Evolutionary conservation across 1,139 yeast species (phyloP).

Genomic region (Hansenula lynferdii): DNA sequence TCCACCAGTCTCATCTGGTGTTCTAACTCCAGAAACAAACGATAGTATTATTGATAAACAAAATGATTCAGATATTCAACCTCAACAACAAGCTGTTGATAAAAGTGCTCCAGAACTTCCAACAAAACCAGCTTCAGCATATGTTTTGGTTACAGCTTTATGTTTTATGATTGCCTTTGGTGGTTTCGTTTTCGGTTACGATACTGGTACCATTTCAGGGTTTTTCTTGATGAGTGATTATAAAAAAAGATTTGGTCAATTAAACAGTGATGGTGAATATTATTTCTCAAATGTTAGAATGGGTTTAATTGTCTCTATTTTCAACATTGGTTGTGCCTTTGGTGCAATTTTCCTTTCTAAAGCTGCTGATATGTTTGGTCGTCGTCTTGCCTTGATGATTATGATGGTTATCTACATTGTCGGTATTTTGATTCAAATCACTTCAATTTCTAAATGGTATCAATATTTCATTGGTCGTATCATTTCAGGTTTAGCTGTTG

Average conservation of each 20-base stretch:
- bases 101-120: slow-evolving; percentile 19
- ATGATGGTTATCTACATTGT: slow-evolving; percentile 54
- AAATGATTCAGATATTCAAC: slow-evolving; percentile 12
- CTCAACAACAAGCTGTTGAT: not conserved
- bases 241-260: slow-evolving; percentile 43
- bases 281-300: slow-evolving; percentile 50
- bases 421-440: slow-evolving; percentile 62
- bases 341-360: slow-evolving; percentile 59
- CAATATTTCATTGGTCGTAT: slow-evolving; percentile 61
- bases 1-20: slow-evolving; percentile 13
- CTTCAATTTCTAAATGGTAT: slow-evolving; percentile 47
- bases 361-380: slow-evolving; percentile 55
- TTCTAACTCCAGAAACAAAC: slow-evolving; percentile 17
- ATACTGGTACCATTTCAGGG: slow-evolving; percentile 78
- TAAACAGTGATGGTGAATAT: slow-evolving; percentile 26
- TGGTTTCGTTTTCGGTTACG: slow-evolving; percentile 72
- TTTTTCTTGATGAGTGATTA: slow-evolving; percentile 69
- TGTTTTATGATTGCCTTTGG: slow-evolving; percentile 58
- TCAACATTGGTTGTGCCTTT: slow-evolving; percentile 68
- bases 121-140: slow-evolving; percentile 45
- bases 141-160: slow-evolving; percentile 36
- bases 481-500: slow-evolving; percentile 63
- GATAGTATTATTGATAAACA: slow-evolving; percentile 13
- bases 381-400: slow-evolving; percentile 53
- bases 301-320: slow-evolving; percentile 62